These are phyloP conservation scores for Tothia fuscella DNA, from an alignment of 2,329 filamentous ascomycete species.

Conservation along the genomic window DNA sequence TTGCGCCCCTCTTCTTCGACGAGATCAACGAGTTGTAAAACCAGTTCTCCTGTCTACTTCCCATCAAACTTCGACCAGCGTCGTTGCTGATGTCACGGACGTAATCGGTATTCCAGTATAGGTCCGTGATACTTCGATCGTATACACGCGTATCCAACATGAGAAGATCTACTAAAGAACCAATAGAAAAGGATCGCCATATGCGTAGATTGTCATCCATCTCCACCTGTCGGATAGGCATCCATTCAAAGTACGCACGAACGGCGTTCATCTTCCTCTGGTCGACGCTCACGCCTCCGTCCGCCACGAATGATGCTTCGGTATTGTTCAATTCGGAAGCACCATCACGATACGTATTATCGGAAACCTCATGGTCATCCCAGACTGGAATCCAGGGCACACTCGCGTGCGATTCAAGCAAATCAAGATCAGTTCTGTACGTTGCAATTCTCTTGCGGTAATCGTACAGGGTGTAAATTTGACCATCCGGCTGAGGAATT, in stretches of 20 bases:
- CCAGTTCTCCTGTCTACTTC: constrained; percentile 61
- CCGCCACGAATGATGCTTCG: constrained; percentile 28
- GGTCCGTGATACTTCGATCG: constrained; percentile 30
- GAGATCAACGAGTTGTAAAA: constrained; percentile 42
- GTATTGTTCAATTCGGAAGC: constrained; percentile 30
- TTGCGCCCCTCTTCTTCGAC: constrained; percentile 31
- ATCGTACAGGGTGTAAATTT: constrained; percentile 32
- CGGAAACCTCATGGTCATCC: constrained; percentile 22
- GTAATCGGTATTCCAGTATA: constrained; percentile 49
- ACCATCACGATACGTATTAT: constrained; percentile 32
- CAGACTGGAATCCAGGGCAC: constrained; percentile 31
- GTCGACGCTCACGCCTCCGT: constrained; percentile 28
- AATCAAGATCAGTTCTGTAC: constrained; percentile 30
- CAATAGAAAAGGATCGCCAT: constrained; percentile 31
- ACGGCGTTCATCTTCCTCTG: constrained; percentile 37
- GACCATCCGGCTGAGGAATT: constrained; percentile 22
- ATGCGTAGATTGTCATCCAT: constrained; percentile 33
- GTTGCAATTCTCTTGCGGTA: constrained; percentile 31
- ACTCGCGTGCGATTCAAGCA: constrained; percentile 27
- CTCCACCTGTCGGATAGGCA: constrained; percentile 30
- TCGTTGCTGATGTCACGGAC: constrained; percentile 53
- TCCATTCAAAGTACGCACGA: constrained; percentile 34
- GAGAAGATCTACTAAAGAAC: constrained; percentile 29
- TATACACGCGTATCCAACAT: constrained; percentile 33
- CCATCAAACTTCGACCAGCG: constrained; percentile 58